Percentiles rank a stretch among this genome's conserved stretches.
phyloP scores from a whole-genome alignment of 2,329 filamentous ascomycete genomes.

The Hypoxylon sp. region DNA sequence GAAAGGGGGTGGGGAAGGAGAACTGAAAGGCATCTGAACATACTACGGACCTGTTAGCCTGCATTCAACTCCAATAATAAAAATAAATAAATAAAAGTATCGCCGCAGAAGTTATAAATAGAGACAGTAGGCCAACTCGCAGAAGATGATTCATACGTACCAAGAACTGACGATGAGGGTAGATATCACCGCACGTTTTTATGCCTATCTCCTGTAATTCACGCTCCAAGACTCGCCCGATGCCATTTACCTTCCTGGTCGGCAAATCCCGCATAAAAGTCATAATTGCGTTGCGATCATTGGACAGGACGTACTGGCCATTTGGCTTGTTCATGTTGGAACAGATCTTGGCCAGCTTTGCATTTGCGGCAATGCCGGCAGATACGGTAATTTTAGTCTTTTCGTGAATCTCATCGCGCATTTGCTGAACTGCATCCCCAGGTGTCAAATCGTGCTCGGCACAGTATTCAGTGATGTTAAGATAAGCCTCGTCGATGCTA shows the following conservation, averaged over 20 bases:
- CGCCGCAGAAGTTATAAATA: neutral
- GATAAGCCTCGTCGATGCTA: constrained; percentile 95
- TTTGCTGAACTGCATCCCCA: constrained; percentile 80
- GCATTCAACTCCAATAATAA: too few species aligned
- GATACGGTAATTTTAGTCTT: constrained; percentile 89
- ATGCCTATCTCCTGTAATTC: constrained; percentile 90
- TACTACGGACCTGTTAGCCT: constrained; percentile 32
- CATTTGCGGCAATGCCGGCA: constrained; percentile 93
- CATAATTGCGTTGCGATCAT: constrained; percentile 81
- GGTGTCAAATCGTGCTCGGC: constrained; percentile 75
- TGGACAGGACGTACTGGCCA: constrained; percentile 85
- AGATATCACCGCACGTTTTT: constrained; percentile 90
- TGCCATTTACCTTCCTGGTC: constrained; percentile 91
- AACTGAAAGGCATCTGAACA: constrained; percentile 18
- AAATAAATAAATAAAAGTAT: neutral
- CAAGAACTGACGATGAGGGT: constrained; percentile 79
- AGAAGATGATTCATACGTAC: constrained; percentile 24
- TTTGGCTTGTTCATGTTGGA: constrained; percentile 98
- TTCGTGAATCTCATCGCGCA: constrained; percentile 82
- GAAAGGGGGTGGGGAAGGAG: neutral
- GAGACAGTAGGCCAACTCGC: neutral
- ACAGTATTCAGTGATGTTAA: constrained; percentile 94
- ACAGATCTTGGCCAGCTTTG: constrained; percentile 93
- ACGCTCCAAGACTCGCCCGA: constrained; percentile 94
- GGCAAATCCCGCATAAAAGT: constrained; percentile 87